These are phyloP conservation scores for Aureobasidium sp. DNA, from an alignment of 2,329 filamentous ascomycete species.

Conservation along the genomic window DNA sequence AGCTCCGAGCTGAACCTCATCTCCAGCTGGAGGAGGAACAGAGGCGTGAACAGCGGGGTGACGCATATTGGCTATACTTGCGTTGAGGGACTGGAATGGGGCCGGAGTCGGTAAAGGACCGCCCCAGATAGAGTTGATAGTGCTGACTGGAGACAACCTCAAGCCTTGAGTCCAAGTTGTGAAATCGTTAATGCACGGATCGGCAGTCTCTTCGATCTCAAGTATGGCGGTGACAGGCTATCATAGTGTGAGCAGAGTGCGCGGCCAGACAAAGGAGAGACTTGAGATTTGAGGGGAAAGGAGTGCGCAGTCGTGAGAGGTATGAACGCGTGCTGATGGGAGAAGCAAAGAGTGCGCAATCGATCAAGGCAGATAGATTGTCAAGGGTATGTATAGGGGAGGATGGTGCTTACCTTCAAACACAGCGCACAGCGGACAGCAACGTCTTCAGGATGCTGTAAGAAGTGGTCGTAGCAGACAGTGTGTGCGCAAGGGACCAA, in stretches of 20 bases:
- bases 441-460: not conserved
- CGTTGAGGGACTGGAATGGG: not conserved
- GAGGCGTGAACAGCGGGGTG: not conserved
- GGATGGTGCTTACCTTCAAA: not conserved
- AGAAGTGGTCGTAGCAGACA: constrained; percentile 16
- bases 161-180: not conserved
- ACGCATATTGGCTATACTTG: not conserved
- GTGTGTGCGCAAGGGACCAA: constrained; percentile 15
- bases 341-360: not conserved
- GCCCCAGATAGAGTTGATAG: not conserved
- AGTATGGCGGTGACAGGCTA: not conserved
- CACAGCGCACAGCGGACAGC: constrained; percentile 6
- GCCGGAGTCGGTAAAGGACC: not conserved
- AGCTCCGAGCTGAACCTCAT: not conserved
- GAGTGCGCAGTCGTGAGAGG: not conserved
- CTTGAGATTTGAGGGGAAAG: not conserved
- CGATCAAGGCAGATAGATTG: not conserved
- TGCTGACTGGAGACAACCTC: not conserved
- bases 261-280: not conserved
- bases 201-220: not conserved
- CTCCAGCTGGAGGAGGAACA: not conserved
- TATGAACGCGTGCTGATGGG: not conserved
- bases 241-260: not conserved
- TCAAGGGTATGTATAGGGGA: not conserved
- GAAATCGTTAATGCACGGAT: not conserved